Evolutionary conservation across 306 rosid genomes (phyloP), one percentile per base, ranked within the genome.

Genomic region (Erythrophleum fordii): DNA sequence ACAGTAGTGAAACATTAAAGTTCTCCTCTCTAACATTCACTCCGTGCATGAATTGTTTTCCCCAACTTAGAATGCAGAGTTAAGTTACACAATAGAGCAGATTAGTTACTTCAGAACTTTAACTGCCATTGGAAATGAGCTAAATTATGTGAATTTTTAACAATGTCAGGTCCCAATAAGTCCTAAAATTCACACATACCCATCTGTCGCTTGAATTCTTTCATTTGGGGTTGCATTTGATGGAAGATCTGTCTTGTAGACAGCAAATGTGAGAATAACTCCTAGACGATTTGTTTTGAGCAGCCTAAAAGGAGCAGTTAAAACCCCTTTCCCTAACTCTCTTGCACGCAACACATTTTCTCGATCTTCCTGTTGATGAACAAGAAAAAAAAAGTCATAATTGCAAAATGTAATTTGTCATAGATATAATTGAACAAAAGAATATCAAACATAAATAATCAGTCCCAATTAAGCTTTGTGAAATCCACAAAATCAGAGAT

Each of bases 201-300:
- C 99, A 85, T 95, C 93, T 68, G 98, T 90, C 16, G 91, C 97
- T 88, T 92, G 93, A 83, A 87, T 86, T 85, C 98, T 89, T 87
- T 95, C 99, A 70, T 86, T 87, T 73, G 94, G 97, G 35, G 99
- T 93, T 53, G 93, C 98, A 85, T 90, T 95, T 73, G 98, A 87
- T 64, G 94, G 94, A 69, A 93, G 94, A 61, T 91, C 98, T 80
- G 76, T 88, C 87, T 93, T 95, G 88, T 95, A 95, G 56, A 95
- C 97, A 8, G 98, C 99, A 87, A 93, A 95, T 13, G 99, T 95
- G 75, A 95, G 86, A 75, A 95, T 95, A 69, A 95, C 99, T 45
- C 99, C 99, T 16, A 93, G 90, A n/a, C 97, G 89, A 42, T 95
- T 93, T 58, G 98, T 86, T 87, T 95, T 95, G 59, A 95, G 86